A percentile compares a stretch with the other conserved stretches of the same genome.
phyloP scores from a whole-genome alignment of 352 stramenopile genomes.

The Phytophthora lateralis region DNA sequence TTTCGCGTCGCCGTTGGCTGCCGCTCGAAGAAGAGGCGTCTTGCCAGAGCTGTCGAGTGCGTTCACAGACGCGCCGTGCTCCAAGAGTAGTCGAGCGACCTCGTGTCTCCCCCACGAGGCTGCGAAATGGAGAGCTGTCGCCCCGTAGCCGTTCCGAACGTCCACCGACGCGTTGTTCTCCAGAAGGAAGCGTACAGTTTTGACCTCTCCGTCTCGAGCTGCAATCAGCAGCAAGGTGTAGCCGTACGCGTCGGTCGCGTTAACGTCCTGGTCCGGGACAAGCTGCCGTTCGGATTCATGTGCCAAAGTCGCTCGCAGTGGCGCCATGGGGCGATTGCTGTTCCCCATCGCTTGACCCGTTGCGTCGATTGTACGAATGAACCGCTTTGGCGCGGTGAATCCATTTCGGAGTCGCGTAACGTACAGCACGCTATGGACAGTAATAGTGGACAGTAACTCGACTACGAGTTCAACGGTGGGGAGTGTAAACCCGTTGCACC shows the following conservation, averaged over 20 bases:
- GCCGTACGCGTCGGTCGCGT: constrained; percentile 12
- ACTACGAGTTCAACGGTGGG: constrained; percentile 6
- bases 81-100: constrained; percentile 19
- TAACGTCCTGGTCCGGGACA: constrained; percentile 7
- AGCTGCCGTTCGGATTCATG: constrained; percentile 9
- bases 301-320: neutral
- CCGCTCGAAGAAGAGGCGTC: constrained; percentile 23
- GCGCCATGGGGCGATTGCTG: constrained; percentile 1
- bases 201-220: constrained; percentile 24
- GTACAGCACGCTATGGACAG: neutral
- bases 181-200: constrained; percentile 21
- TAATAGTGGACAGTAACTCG: neutral
- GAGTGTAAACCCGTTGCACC: neutral
- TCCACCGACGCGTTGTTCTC: constrained; percentile 24
- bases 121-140: constrained; percentile 28
- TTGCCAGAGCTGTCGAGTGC: constrained; percentile 24
- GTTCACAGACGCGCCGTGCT: constrained; percentile 22
- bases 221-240: constrained; percentile 27
- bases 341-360: constrained; percentile 19
- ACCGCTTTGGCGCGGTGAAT: neutral
- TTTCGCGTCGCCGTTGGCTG: constrained; percentile 21
- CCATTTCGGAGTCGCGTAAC: constrained; percentile 6
- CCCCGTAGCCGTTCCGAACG: constrained; percentile 20
- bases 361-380: constrained; percentile 17
- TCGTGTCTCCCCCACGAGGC: constrained; percentile 13